Evolutionary conservation across 768 basidiomycete species (phyloP), one percentile per base, ranked within the genome.

Genomic region (Dacryopinax primogenitus): DNA sequence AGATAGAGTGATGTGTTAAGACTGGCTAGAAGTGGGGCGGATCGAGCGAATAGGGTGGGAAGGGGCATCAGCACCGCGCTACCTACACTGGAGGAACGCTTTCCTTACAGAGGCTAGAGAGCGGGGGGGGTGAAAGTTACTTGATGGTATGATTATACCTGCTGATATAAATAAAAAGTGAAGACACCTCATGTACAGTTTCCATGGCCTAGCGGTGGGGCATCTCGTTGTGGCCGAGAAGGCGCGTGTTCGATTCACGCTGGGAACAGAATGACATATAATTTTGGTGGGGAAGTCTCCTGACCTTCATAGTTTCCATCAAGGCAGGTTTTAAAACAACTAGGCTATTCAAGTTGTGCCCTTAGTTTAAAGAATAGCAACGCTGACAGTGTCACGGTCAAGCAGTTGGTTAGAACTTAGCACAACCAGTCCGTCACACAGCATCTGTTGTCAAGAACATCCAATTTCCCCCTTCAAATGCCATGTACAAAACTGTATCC

Each of bases 161-260:
- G 51, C 4, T 28, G 18, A 28, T 58, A 58, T 13, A 28, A 30
- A 23, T 21, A 58, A 18, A 58, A 13, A 6, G 32, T 3, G 51
- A 18, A 4, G 13, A 18, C 15, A 4, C 9, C 3, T 9, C 18
- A 58, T 58, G 7, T 18, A 30, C 32, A 23, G 51, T 58, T 58
- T 58, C 51, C 51, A 58, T 58, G 51, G 51, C 51, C 51, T 58
- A 58, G 51, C 51, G 51, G 51, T 58, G 51, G 51, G 51, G 51
- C 51, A 58, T 58, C 51, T 58, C 51, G 51, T 58, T 58, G 51
- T 58, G 51, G 51, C 51, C 51, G 51, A 58, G 51, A 58, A 58
- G 51, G 51, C 51, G 51, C 51, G 51, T 58, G 51, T 58, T 58
- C 51, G 51, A 58, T 58, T 58, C 51, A 58, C 51, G 51, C 51